Evolutionary conservation across 2,329 filamentous ascomycete genomes (phyloP).

Genomic region (Elsinoe australis): DNA sequence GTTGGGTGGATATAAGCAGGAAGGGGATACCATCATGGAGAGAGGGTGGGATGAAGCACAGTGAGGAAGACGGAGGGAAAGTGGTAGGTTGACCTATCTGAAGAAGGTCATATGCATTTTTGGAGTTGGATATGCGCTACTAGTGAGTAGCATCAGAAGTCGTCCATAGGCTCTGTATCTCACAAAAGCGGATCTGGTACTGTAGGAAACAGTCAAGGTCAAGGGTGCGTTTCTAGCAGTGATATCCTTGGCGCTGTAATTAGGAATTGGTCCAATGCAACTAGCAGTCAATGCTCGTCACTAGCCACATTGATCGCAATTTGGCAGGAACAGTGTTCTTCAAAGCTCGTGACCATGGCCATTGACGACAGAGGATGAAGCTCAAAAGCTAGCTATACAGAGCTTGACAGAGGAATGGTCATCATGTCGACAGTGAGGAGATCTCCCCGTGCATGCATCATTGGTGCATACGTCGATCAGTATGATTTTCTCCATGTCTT

Average conservation of each 20-base stretch:
- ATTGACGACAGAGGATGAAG: slow-evolving; percentile 5
- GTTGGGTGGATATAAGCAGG: not conserved
- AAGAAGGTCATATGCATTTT: too few species aligned
- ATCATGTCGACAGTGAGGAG: slow-evolving; percentile 9
- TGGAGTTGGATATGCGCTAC: slow-evolving; percentile 2
- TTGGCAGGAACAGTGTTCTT: not conserved
- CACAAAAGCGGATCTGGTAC: slow-evolving; percentile 1
- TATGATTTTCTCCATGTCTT: not conserved
- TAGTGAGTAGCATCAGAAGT: too few species aligned
- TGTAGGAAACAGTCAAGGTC: not conserved
- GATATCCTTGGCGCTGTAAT: slow-evolving; percentile 2
- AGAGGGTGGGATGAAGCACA: too few species aligned
- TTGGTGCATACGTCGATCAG: not conserved
- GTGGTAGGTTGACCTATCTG: not conserved
- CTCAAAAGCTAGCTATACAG: slow-evolving; percentile 1
- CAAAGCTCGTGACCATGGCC: slow-evolving; percentile 4
- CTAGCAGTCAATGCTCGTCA: too few species aligned
- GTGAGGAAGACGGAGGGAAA: too few species aligned
- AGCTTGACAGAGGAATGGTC: slow-evolving; percentile 1
- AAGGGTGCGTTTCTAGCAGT: not conserved
- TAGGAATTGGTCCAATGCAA: not conserved
- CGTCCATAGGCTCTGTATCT: not conserved
- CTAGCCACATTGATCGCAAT: too few species aligned
- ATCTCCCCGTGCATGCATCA: not conserved
- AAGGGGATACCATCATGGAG: not conserved